phyloP scores from a whole-genome alignment of 306 rosid species.

The Castanospermum australe region DNA sequence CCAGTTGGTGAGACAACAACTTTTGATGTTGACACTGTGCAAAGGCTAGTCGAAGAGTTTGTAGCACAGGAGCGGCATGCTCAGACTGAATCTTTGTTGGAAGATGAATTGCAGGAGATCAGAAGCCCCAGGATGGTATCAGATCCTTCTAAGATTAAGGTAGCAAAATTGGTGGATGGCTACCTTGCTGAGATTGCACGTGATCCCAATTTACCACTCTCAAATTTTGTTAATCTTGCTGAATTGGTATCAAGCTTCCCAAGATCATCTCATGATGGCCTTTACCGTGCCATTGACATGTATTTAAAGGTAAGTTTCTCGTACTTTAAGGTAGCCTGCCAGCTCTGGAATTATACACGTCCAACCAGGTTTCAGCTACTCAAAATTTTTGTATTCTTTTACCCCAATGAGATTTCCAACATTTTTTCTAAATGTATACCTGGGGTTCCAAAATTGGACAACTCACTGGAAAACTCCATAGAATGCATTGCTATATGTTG shows the following conservation, averaged over 20 bases:
- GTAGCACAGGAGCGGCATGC: conserved; percentile 41
- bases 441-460: not conserved
- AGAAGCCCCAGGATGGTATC: conserved; percentile 59
- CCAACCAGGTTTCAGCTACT: not conserved
- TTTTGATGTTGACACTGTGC: conserved; percentile 68
- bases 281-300: conserved; percentile 91
- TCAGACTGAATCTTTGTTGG: conserved; percentile 44
- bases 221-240: conserved; percentile 62
- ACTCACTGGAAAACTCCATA: not conserved
- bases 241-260: conserved; percentile 72
- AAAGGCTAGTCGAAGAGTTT: conserved; percentile 76
- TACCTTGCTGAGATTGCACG: conserved; percentile 78
- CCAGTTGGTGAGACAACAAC: conserved; percentile 45
- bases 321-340: not conserved
- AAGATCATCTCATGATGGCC: conserved; percentile 74
- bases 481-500: not conserved
- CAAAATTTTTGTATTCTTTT: not conserved
- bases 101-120: conserved; percentile 66
- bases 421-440: not conserved
- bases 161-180: conserved; percentile 85
- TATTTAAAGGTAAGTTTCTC: conserved; percentile 65
- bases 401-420: not conserved
- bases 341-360: not conserved
- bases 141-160: conserved; percentile 60
- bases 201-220: conserved; percentile 63